These are phyloP conservation scores for Chlorella sp. DNA, from an alignment of 139 green algal species.

Conservation along the genomic window DNA sequence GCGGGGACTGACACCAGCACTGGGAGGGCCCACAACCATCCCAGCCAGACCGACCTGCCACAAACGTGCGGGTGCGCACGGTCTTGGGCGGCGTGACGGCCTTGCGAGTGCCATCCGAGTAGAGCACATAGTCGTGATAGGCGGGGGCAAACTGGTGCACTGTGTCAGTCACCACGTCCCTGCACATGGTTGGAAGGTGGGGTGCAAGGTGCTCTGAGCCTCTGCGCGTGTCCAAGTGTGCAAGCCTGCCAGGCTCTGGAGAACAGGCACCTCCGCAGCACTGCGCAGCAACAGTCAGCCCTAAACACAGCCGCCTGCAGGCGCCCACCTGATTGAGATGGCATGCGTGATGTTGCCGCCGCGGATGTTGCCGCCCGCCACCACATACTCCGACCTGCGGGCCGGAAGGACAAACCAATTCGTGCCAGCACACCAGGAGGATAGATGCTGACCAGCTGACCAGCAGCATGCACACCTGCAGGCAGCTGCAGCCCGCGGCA, in stretches of 20 bases:
- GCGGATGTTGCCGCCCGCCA: constrained; percentile 32
- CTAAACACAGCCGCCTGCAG: no score
- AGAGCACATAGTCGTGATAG: constrained; percentile 95
- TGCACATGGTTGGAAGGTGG: background rate
- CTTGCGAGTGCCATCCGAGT: constrained; percentile 80
- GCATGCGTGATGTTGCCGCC: constrained; percentile 79
- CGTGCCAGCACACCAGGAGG: no score
- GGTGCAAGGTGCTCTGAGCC: no score
- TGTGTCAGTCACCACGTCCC: constrained; percentile 91
- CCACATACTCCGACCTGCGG: constrained; percentile 5
- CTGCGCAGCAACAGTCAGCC: no score
- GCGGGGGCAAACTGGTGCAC: constrained; percentile 92
- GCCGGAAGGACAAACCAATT: no score
- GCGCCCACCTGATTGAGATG: constrained; percentile 70
- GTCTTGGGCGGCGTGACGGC: constrained; percentile 34
- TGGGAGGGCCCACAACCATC: background rate
- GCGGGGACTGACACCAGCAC: background rate
- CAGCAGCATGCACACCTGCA: no score
- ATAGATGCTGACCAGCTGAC: no score
- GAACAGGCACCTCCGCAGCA: no score
- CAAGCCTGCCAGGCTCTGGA: no score
- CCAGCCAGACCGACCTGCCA: background rate
- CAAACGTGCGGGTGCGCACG: constrained; percentile 49
- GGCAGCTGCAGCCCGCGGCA: no score
- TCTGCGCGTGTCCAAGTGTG: no score